Percentiles rank a stretch among this genome's conserved stretches.
Conservation (phyloP, 495 filamentous ascomycete species). For the Aspergillus bridgeri region DNA sequence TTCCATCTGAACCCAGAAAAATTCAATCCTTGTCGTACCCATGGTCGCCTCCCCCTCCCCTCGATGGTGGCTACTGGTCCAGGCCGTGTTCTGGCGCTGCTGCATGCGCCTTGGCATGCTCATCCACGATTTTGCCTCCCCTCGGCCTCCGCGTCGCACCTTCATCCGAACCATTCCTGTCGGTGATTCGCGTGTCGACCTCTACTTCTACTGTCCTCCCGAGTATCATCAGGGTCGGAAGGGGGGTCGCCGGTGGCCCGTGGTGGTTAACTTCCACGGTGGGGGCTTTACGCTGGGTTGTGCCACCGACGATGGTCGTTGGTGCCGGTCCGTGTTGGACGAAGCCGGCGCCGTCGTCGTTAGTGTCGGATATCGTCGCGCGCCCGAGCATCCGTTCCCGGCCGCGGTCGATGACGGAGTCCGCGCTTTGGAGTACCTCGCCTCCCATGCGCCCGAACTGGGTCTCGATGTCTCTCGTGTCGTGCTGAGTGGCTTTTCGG, state of each 20-base stretch:
- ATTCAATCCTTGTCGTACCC: neutral
- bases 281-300: conserved; percentile 74
- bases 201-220: conserved; percentile 78
- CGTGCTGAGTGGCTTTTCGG: conserved; percentile 79
- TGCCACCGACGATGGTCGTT: conserved; percentile 68
- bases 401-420: conserved; percentile 73
- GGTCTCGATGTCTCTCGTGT: conserved; percentile 59
- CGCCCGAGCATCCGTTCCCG: conserved; percentile 75
- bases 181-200: conserved; percentile 55
- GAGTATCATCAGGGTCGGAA: conserved; percentile 47
- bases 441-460: conserved; percentile 53
- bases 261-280: conserved; percentile 72
- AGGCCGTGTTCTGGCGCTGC: conserved; percentile 72
- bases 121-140: conserved; percentile 65
- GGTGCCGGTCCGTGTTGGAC: conserved; percentile 54
- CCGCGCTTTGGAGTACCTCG: conserved; percentile 64
- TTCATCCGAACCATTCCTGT: conserved; percentile 64
- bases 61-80: conserved; percentile 65
- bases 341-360: conserved; percentile 61
- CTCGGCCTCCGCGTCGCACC: conserved; percentile 60
- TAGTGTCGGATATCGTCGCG: conserved; percentile 72
- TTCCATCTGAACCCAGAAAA: neutral
- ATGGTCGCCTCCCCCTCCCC: conserved; percentile 41
- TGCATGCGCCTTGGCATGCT: conserved; percentile 79
- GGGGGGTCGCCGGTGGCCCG: conserved; percentile 47